Evolutionary conservation across 179 eudicot species (phyloP), one percentile per base, ranked within the genome.

Genomic region (Heliamphora pulchella): DNA sequence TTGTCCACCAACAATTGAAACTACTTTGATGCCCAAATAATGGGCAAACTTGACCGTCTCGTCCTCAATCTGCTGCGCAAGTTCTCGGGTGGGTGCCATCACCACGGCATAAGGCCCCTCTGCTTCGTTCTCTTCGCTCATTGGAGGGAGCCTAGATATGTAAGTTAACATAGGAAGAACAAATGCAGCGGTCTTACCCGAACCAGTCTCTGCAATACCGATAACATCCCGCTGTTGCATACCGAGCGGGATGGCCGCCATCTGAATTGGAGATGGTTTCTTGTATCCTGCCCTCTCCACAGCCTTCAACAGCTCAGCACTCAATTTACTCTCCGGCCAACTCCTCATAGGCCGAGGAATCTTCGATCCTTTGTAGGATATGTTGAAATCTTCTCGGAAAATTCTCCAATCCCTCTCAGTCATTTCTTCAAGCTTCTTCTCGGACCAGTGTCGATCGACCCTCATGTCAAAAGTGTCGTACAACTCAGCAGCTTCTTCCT

Each of bases 71-170:
- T 94, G 97, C 84, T 94, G 96, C 0, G 96, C 98, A 64, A 94
- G 90, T 83, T 94, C 95, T 75, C 98, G 88, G 11, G 97, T 92
- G 15, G 98, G 98, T 10, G 98, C 97, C 97, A 92, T 87, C 44
- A 94, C 97, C 68, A 94, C 92, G 44, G 98, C 97, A 88, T 92
- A 94, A 77, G 98, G 97, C 8, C 98, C 97, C 87, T 92, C 97
- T 4, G 94, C 91, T 79, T 90, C 91, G 75, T 94, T 94, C 62
- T 89, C 93, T 65, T 92, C 92, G 20, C 83, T 86, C 14, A 94
- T 89, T 3, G 97, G 97, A 41, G 97, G 98, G 17, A 91, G 82
- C 78, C 91, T 87, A 83, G 95, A 78, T 51, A 94, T 94, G 77
- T 94, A 92, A 58, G 91, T 89, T 72, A 94, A 81, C 98, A 94